Conservation (phyloP, 805 yeast species). For the Starmerella gropengiesseri region DNA sequence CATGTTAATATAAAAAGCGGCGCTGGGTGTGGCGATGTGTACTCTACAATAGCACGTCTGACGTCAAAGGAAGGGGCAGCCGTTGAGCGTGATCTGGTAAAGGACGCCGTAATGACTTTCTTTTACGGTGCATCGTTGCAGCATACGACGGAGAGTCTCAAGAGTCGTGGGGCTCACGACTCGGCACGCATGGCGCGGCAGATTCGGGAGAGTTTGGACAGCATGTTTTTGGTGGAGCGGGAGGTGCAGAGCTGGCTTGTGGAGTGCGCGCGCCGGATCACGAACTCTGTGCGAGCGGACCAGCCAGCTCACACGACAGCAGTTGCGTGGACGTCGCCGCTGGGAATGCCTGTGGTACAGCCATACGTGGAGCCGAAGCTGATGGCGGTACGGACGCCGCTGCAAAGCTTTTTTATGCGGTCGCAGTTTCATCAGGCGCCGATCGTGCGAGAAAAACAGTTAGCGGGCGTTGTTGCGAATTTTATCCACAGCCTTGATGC, state of each 20-base stretch:
- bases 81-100: constrained; percentile 57
- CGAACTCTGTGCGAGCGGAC: constrained; percentile 58
- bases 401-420: constrained; percentile 64
- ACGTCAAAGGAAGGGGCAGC: constrained; percentile 27
- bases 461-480: constrained; percentile 80
- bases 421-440: constrained; percentile 70
- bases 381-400: constrained; percentile 53
- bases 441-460: constrained; percentile 71
- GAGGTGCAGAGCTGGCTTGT: constrained; percentile 71
- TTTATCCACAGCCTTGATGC: constrained; percentile 86
- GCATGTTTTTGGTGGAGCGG: constrained; percentile 4
- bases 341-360: constrained; percentile 85
- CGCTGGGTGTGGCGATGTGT: constrained; percentile 42
- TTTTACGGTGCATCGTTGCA: constrained; percentile 81
- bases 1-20: constrained; percentile 42
- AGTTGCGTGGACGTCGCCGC: constrained; percentile 70
- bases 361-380: constrained; percentile 62
- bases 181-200: background rate
- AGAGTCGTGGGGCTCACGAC: background rate
- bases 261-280: constrained; percentile 60
- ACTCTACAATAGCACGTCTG: constrained; percentile 31
- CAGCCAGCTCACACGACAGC: constrained; percentile 30
- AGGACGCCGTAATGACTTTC: constrained; percentile 88
- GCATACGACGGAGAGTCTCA: background rate
- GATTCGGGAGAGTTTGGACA: background rate